Percentiles rank a stretch among this genome's conserved stretches.
These are phyloP conservation scores for Puccinia novopanici DNA, from an alignment of 1,284 basidiomycete genomes.

Conservation along the genomic window DNA sequence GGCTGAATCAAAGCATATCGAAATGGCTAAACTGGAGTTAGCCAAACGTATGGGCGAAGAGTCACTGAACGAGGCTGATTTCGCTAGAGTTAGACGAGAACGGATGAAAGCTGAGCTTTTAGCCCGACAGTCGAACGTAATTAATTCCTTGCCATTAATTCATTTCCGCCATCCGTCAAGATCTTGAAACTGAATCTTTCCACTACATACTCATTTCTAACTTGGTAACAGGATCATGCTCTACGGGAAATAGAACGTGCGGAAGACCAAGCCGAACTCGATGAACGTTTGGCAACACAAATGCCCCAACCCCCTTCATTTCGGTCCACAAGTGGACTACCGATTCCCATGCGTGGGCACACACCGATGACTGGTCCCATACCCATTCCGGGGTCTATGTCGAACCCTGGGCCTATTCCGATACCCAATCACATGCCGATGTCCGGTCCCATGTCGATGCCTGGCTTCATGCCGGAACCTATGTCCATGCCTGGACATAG, in stretches of 20 bases:
- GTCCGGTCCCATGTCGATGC: constrained; percentile 28
- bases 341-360: background rate
- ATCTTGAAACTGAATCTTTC: background rate
- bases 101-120: constrained; percentile 49
- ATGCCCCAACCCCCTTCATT: constrained; percentile 30
- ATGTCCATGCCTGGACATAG: constrained; percentile 36
- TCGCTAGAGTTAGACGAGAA: constrained; percentile 46
- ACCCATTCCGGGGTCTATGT: constrained; percentile 17
- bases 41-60: constrained; percentile 48
- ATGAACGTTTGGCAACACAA: constrained; percentile 2
- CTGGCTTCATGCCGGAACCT: constrained; percentile 18
- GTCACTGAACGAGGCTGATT: constrained; percentile 48
- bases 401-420: background rate
- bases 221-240: constrained; percentile 38
- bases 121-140: constrained; percentile 38
- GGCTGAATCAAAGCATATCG: constrained; percentile 32
- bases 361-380: constrained; percentile 30
- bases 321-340: background rate
- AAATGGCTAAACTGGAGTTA: constrained; percentile 49
- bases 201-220: background rate
- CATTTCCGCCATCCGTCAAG: too few relatives aligned
- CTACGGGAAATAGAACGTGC: constrained; percentile 19
- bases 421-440: constrained; percentile 27
- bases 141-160: background rate
- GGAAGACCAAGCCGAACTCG: constrained; percentile 4